phyloP scores from a whole-genome alignment of 2,329 filamentous ascomycete species.

The Coccinonectria pachysandricola region DNA sequence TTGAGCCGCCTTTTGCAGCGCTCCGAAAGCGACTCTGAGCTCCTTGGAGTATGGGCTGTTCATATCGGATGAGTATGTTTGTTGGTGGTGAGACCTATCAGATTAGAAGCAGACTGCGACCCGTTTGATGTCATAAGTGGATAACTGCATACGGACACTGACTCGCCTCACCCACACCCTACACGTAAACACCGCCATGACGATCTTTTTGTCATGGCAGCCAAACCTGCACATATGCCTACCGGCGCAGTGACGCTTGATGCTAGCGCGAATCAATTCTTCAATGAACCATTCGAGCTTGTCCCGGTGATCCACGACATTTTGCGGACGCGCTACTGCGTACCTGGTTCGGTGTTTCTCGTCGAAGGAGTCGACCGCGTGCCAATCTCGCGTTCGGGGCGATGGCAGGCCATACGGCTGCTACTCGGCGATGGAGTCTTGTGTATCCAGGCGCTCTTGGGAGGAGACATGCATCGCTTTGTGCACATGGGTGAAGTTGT shows the following conservation, averaged over 20 bases:
- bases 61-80: conserved; percentile 21
- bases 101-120: conserved; percentile 3
- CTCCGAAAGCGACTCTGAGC: conserved; percentile 31
- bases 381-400: conserved; percentile 23
- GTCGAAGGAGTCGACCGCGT: conserved; percentile 35
- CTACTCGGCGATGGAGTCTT: conserved; percentile 43
- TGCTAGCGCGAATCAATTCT: conserved; percentile 16
- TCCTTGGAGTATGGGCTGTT: conserved; percentile 33
- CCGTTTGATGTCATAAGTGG: conserved; percentile 16
- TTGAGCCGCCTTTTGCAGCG: conserved; percentile 34
- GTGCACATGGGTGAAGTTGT: conserved; percentile 34
- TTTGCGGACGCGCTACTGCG: conserved; percentile 36
- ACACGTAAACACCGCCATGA: conserved; percentile 9
- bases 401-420: conserved; percentile 36
- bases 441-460: conserved; percentile 43
- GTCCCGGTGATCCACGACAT: conserved; percentile 37
- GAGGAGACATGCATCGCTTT: conserved; percentile 35
- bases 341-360: conserved; percentile 38
- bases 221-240: conserved; percentile 19
- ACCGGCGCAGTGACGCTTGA: conserved; percentile 13
- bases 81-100: conserved; percentile 1
- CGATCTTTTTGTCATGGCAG: too few relatives aligned
- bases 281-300: conserved; percentile 18
- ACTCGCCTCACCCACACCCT: conserved; percentile 1
- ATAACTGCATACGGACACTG: conserved; percentile 15